Percentiles rank a stretch among this genome's conserved stretches.
Conservation (phyloP, 257 asterid genomes). For the Plantago ovata region DNA sequence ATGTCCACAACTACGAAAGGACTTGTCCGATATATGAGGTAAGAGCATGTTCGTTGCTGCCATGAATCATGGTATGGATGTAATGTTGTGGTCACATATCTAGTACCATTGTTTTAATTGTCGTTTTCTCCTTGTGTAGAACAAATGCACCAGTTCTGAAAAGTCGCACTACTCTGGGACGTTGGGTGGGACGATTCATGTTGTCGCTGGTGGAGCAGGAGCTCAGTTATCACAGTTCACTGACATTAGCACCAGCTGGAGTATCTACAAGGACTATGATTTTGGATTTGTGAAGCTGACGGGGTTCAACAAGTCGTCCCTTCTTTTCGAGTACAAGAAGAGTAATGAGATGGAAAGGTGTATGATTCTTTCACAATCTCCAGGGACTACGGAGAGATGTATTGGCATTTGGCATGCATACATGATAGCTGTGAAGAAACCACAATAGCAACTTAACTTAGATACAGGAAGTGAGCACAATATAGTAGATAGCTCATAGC, state of each 20-base stretch:
- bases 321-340: constrained; percentile 73
- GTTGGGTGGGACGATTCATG: constrained; percentile 74
- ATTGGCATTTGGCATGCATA: constrained; percentile 71
- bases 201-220: constrained; percentile 74
- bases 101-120: neutral
- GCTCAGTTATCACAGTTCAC: constrained; percentile 59
- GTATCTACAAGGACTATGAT: constrained; percentile 67
- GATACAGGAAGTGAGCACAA: too few relatives aligned
- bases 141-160: constrained; percentile 49
- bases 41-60: too few relatives aligned
- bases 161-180: constrained; percentile 49
- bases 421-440: constrained; percentile 69
- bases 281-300: constrained; percentile 76
- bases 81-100: neutral
- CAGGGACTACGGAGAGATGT: constrained; percentile 80
- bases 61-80: neutral
- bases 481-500: too few relatives aligned
- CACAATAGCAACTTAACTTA: constrained; percentile 37
- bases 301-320: constrained; percentile 61
- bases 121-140: constrained; percentile 28
- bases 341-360: constrained; percentile 71
- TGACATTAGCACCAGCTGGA: constrained; percentile 50
- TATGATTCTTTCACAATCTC: constrained; percentile 78
- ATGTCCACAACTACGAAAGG: constrained; percentile 58
- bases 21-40: constrained; percentile 61